Conservation (phyloP, 2,329 filamentous ascomycete species). For the Epichloe typhina region DNA sequence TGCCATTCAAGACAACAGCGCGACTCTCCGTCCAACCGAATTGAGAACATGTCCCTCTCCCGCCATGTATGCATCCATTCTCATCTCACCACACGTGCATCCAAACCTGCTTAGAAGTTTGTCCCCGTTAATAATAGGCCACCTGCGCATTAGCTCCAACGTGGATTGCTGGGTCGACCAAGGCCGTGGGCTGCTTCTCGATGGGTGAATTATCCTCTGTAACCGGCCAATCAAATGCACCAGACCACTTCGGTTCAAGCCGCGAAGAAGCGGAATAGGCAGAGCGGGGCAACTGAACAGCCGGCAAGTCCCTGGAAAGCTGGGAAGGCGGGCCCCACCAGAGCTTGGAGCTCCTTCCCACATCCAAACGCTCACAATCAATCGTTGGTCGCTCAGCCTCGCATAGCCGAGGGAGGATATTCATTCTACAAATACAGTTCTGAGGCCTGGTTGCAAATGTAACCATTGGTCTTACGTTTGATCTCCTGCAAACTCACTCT, state of each 20-base stretch:
- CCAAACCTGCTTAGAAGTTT: too few relatives aligned
- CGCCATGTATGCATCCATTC: too few relatives aligned
- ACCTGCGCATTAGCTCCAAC: too few relatives aligned
- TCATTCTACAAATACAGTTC: background rate
- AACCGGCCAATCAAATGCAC: background rate
- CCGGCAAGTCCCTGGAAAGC: background rate
- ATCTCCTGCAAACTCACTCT: background rate
- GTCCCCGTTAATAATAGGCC: too few relatives aligned
- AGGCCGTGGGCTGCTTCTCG: too few relatives aligned
- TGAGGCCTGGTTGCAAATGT: background rate
- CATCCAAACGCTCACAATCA: background rate
- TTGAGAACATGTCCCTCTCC: too few relatives aligned
- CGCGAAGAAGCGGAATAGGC: background rate
- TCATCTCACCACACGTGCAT: too few relatives aligned
- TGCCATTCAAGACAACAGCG: too few relatives aligned
- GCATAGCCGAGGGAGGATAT: slow-evolving; percentile 1
- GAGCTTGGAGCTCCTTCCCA: background rate
- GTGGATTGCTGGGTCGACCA: too few relatives aligned
- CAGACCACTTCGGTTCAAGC: background rate
- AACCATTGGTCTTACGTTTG: background rate
- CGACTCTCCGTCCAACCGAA: too few relatives aligned
- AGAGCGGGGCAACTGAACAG: background rate
- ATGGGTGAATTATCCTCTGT: too few relatives aligned
- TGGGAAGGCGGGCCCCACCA: background rate
- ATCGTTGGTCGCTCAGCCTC: background rate